Base-by-base conservation (phyloP, 768 basidiomycete genomes). In the Termitomyces sp. region DNA sequence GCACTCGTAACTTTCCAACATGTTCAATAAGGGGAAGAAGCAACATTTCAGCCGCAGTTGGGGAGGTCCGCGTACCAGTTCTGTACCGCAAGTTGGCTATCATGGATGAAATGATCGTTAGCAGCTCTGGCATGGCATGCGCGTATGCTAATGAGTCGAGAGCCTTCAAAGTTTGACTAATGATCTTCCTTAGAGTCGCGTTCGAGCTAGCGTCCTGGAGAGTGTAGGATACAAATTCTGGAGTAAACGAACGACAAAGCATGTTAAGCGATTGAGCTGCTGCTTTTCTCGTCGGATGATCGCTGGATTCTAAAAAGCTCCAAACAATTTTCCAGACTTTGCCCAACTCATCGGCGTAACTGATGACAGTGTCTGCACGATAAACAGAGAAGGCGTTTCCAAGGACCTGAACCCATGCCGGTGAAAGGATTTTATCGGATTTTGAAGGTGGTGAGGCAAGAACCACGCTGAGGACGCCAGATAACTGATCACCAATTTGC, bases 331-430 rank as follows among this genome's bases (percentile, higher is more conserved):
- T 88, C 91, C 92, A 95, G 2, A 87, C 85, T 64, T 79, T 82
- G 38, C 70, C 70, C 0, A 93, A 68, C 64, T 89, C 84, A 4
- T 69, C 66, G 1, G 82, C 73, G 49, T 84, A 85, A 4, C 78
- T 76, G 1, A 79, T 74, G 2, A 79, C 66, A 61, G 88, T 77
- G 4, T 78, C 70, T 18, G 73, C 69, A 36, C 79, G 80, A 70
- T 84, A 89, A 0, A 88, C 83, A 43, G 87, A 75, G 79, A 93
- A 83, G 14, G 85, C 81, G 58, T 83, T 83, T 13, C 89, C 93
- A 14, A 95, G 75, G 2, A 93, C 83, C 47, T 80, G 79, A 9
- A 92, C 75, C 95, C 95, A 96, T 20, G 90, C 83, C 7, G 91
- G 82, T 33, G 88, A 76, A 41, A 93, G 75, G 4, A 82, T 79